Percentiles rank a stretch among this genome's conserved stretches.
phyloP scores from a whole-genome alignment of 805 yeast species.

The Candida ovalis region DNA sequence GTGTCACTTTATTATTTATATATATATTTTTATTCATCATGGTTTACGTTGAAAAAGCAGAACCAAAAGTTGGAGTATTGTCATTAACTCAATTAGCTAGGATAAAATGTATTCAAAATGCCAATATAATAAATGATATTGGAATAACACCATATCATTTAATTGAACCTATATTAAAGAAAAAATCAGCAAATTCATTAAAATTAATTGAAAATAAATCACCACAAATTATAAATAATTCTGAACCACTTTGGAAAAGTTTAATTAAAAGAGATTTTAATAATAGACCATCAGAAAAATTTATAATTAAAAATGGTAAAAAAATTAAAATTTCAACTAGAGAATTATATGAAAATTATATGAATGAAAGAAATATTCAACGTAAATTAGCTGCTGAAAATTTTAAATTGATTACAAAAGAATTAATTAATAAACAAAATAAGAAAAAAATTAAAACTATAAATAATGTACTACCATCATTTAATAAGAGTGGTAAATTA shows the following conservation, averaged over 20 bases:
- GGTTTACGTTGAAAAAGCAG: constrained; percentile 19
- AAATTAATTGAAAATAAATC: constrained; percentile 38
- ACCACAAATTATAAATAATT: constrained; percentile 37
- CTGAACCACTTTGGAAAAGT: constrained; percentile 45
- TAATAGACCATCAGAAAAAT: constrained; percentile 34
- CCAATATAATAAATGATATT: constrained; percentile 30
- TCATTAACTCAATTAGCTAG: constrained; percentile 26
- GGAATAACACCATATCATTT: constrained; percentile 40
- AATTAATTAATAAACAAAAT: constrained; percentile 37
- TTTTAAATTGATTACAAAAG: constrained; percentile 39
- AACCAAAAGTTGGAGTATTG: constrained; percentile 21
- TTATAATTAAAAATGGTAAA: constrained; percentile 15
- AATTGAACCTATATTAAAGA: constrained; percentile 41
- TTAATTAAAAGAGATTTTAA: constrained; percentile 46
- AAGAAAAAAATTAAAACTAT: constrained; percentile 37
- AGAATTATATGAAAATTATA: constrained; percentile 37
- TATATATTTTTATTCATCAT: not conserved
- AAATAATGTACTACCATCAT: constrained; percentile 23
- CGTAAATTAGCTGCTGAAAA: constrained; percentile 42
- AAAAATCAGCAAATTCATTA: constrained; percentile 43
- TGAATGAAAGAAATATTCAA: constrained; percentile 39
- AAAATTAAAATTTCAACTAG: constrained; percentile 32
- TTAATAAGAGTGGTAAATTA: constrained; percentile 6
- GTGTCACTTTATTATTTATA: not conserved
- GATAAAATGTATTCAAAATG: constrained; percentile 28